Evolutionary conservation across 2,329 filamentous ascomycete species (phyloP), one percentile per base, ranked within the genome.

Genomic region (Elsinoe fawcettii): DNA sequence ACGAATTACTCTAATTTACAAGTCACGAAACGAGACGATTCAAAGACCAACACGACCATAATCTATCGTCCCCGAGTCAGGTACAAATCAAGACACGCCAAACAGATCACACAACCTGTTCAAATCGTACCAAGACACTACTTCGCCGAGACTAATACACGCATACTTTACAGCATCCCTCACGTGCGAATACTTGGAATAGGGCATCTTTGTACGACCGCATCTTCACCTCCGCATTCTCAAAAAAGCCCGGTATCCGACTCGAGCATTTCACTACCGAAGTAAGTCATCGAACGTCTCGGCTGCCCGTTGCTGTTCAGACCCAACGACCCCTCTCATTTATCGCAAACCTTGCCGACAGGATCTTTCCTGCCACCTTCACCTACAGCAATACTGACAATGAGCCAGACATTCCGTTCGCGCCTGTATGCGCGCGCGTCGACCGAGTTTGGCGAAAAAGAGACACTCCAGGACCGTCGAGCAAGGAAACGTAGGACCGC

Each of bases 281-380:
- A 53, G 49, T 53, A 53, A 53, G 49, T 53, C 49, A 53, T 53
- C 49, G 25, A 53, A n/a, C 49, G 49, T 53, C 49, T 34, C 20
- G 49, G 49, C 49, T 53, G 49, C 25, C 49, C 49, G 49, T 53
- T 53, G 49, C 49, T 30, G 20, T 39, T 53, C 49, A 37, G 14
- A 37, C 34, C 34, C 11, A 53, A 39, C 49, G 49, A 53, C 49
- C 49, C 30, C 49, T 53, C 30, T 32, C 18, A 23, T 39, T 27
- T 5, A 37, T 53, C 32, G 49, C 49, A 53, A 34, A 53, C 49
- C 20, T 18, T 39, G 14, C 49, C 30, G 30, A 37, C 20, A n/a
- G 12, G 5, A 11, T 16, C n/a, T n/a, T 37, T 39, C 49, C 46
- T 51, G 25, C 30, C 30, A 34, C 49, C 30, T 39, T 53, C 49